Evolutionary conservation across 345 rosid genomes (phyloP).

Genomic region (Cochlearia excelsa): DNA sequence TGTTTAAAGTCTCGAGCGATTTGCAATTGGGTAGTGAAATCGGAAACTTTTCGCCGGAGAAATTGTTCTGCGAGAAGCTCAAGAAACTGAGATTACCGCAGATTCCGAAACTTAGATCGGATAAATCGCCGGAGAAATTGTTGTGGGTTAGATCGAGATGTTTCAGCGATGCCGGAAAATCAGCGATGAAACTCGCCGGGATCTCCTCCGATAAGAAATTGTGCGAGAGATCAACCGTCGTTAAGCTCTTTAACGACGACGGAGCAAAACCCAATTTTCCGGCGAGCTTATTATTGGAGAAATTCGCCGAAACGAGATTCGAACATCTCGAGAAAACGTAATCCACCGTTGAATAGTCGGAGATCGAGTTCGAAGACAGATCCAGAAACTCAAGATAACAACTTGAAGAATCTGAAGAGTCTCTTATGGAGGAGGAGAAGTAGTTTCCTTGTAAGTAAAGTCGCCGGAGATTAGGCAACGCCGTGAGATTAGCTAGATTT

Average conservation of each 20-base stretch:
- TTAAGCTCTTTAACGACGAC: slow-evolving; percentile 38
- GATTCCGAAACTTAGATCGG: slow-evolving; percentile 51
- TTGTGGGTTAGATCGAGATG: slow-evolving; percentile 66
- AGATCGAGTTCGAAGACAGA: slow-evolving; percentile 61
- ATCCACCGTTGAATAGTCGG: slow-evolving; percentile 46
- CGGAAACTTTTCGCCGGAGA: slow-evolving; percentile 62
- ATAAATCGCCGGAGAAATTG: slow-evolving; percentile 66
- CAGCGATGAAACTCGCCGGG: slow-evolving; percentile 27
- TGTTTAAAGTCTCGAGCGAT: slow-evolving; percentile 52
- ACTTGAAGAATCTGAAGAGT: slow-evolving; percentile 14
- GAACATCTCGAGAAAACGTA: slow-evolving; percentile 52
- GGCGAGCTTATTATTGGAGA: slow-evolving; percentile 59
- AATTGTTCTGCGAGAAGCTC: slow-evolving; percentile 53
- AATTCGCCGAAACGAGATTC: slow-evolving; percentile 59
- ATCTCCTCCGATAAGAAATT: slow-evolving; percentile 62
- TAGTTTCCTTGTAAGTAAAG: slow-evolving; percentile 59
- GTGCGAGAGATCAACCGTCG: slow-evolving; percentile 62
- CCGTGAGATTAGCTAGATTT: slow-evolving; percentile 50
- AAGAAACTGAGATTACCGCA: slow-evolving; percentile 59
- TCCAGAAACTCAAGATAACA: slow-evolving; percentile 62
- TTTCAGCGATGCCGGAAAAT: slow-evolving; percentile 47
- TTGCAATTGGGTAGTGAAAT: slow-evolving; percentile 46
- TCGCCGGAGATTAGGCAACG: slow-evolving; percentile 50
- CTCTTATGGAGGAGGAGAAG: slow-evolving; percentile 39
- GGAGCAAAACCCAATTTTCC: slow-evolving; percentile 47